Conservation (phyloP, 106 monocot species). For the Dendrobium officinale region DNA sequence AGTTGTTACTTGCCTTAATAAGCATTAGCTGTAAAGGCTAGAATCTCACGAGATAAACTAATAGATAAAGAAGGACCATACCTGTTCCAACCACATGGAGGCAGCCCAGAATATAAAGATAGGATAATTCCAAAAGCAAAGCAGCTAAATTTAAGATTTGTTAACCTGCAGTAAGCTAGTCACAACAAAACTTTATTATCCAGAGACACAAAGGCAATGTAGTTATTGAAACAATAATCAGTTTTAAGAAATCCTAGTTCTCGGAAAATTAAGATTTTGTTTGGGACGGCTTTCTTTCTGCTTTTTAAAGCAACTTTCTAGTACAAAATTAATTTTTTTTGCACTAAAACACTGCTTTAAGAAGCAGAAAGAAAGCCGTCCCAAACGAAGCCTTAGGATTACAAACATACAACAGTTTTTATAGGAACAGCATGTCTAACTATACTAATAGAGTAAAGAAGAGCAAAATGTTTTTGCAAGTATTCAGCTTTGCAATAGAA, state of each 20-base stretch:
- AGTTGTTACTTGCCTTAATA: neutral
- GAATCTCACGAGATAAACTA: neutral
- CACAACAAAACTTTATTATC: neutral
- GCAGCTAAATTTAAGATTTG: neutral
- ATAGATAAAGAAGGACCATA: neutral
- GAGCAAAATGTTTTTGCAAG: neutral
- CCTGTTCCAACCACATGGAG: neutral
- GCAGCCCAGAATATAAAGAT: neutral
- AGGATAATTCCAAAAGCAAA: neutral
- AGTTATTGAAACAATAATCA: too few relatives aligned
- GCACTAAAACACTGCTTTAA: too few relatives aligned
- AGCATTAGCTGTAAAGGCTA: too few relatives aligned
- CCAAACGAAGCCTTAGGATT: too few relatives aligned
- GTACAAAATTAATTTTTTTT: too few relatives aligned
- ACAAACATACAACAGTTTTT: neutral
- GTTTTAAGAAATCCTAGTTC: too few relatives aligned
- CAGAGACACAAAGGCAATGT: neutral
- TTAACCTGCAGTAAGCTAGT: neutral
- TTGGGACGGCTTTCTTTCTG: too few relatives aligned
- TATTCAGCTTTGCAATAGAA: neutral
- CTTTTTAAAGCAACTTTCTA: too few relatives aligned
- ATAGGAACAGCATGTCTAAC: neutral
- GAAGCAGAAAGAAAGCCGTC: too few relatives aligned
- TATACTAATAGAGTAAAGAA: neutral
- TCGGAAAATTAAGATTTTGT: too few relatives aligned